Base-by-base conservation (phyloP, 2,329 filamentous ascomycete species). In the Huntiella savannae region DNA sequence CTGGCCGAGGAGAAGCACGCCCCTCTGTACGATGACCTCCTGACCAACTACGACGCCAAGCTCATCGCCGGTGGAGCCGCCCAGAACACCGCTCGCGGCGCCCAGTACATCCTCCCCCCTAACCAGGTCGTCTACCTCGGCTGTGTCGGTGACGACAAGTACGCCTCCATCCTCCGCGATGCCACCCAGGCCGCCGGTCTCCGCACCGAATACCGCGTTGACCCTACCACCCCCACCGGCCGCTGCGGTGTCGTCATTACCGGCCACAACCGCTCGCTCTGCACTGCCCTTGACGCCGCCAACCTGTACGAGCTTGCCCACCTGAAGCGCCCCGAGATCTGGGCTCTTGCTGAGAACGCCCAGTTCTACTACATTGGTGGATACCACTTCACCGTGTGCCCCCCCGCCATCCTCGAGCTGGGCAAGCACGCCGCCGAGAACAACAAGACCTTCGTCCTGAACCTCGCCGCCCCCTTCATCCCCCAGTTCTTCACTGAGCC, bases 271-370 rank as follows among this genome's bases (percentile, higher is more conserved):
- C 79, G 91, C 58, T 86, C 79, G 61, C 79, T 98, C 71, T 83
- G 81, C 71, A 98, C 91, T 52, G 86, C 96, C 59, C 80, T 98
- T 49, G 91, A 81, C 52, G 91, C 91, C 52, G 91, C 91, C 55
- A 98, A 98, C 70, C 82, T 86, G 70, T 98, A 98, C 70, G 88
- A 88, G 65, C 62, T 95, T 45, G 85, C 91, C 53, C 91, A 98
- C 64, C 68, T 98, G 62, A 85, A 93, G 75, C 75, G 77, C 62
- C 81, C 84, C 46, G 77, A 88, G 65, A 80, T 96, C 64, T 98
- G 91, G 91, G 73, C 76, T 54, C 72, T 95, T 44, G 91, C 91
- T 50, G 77, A 96, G 75, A 77, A 81, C 56, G 87, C 88, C 48
- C 75, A 87, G 59, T 71, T 82, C 57, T 95, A 79, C 72, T 98